Base-by-base conservation (phyloP, 768 basidiomycete genomes). In the Dendrothele bispora region DNA sequence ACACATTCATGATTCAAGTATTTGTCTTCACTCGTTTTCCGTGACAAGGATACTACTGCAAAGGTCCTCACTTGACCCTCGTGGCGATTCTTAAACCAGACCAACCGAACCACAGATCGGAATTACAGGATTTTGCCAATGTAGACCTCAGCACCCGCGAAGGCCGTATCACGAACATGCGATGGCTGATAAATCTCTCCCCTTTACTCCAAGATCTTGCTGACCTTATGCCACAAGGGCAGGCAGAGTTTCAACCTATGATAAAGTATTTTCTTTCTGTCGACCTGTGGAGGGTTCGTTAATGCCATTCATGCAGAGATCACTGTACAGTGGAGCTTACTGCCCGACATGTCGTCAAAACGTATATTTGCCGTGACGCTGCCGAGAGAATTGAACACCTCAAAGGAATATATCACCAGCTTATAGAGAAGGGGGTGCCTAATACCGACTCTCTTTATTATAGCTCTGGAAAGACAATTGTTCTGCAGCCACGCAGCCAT, bases 311-410 rank as follows among this genome's bases (percentile, higher is more conserved):
- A 14, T 35, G 20, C 34, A 38, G 34, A 24, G 46, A 39, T 17
- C 47, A 25, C n/a, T n/a, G n/a, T n/a, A 14, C n/a, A 27, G 21
- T 15, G 18, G 5, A 21, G 53, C 56, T 21, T 54, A 54, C 35
- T 29, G 46, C 24, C 21, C 25, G 12, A n/a, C 53, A 57, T 30
- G 27, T 59, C 38, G 36, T 43, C n/a, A 60, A 57, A 36, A 52
- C 54, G 28, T 59, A 42, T 48, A 51, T 24, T 14, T 37, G 52
- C 26, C 6, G 17, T 21, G 34, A 55, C 26, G 38, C 27, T 29
- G 15, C 32, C 21, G 26, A 38, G 26, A 41, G 49, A 32, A 39
- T 55, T 22, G 29, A 22, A 18, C 32, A 38, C 17, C 53, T 61
- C 36, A n/a, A 28, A 15, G 38, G 29, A 25, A 51, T 53, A 26